A percentile compares a stretch with the other conserved stretches of the same genome.
Evolutionary conservation across 345 rosid species (phyloP).

Genomic region (Boechera retrofracta): DNA sequence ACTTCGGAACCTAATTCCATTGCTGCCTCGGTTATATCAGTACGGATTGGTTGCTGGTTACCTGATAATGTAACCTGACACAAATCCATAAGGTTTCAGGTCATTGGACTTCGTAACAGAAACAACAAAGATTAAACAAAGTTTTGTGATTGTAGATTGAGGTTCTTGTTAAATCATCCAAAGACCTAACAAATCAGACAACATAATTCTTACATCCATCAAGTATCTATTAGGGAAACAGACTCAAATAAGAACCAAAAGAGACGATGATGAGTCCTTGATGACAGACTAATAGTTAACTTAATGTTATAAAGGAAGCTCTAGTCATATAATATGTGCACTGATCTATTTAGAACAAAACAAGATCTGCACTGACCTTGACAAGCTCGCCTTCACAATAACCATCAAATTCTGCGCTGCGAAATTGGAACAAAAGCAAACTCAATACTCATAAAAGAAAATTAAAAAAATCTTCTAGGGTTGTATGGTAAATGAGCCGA

Average conservation of each 20-base stretch:
- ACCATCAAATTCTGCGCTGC: slow-evolving; percentile 95
- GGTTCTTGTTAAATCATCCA: background rate
- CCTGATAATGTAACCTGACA: slow-evolving; percentile 82
- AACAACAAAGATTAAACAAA: background rate
- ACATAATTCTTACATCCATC: background rate
- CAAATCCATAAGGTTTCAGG: background rate
- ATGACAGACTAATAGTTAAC: background rate
- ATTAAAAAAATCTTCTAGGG: background rate
- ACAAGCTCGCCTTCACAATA: slow-evolving; percentile 95
- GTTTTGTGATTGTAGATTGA: background rate
- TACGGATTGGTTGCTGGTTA: slow-evolving; percentile 89
- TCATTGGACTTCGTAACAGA: background rate
- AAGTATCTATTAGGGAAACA: background rate
- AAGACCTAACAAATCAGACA: background rate
- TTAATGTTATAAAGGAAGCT: background rate
- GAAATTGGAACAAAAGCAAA: slow-evolving; percentile 36
- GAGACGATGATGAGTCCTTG: background rate
- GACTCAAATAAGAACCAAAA: background rate
- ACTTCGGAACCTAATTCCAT: slow-evolving; percentile 93
- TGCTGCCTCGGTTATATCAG: slow-evolving; percentile 95
- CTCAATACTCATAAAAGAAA: slow-evolving; percentile 29
- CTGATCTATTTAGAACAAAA: background rate
- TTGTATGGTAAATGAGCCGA: background rate
- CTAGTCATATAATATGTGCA: background rate
- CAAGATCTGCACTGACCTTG: slow-evolving; percentile 56